A percentile compares a stretch with the other conserved stretches of the same genome.
Conservation (phyloP, 805 yeast species). For the Ogataea thermomethanolica region DNA sequence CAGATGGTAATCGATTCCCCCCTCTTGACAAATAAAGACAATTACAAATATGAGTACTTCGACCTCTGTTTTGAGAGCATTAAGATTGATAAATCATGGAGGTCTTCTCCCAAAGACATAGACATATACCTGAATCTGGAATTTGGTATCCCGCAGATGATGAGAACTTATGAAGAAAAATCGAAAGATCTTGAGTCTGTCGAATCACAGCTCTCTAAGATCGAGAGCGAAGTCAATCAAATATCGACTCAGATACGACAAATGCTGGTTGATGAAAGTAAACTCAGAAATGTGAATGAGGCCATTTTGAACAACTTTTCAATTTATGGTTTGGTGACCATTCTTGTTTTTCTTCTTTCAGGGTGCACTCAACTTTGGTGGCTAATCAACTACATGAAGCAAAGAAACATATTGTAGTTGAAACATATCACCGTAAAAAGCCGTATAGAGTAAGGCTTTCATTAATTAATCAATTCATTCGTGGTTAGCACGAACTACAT, state of each 20-base stretch:
- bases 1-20: slow-evolving; percentile 27
- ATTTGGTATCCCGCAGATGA: slow-evolving; percentile 28
- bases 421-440: too few relatives aligned
- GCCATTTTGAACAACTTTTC: slow-evolving; percentile 21
- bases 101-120: slow-evolving; percentile 13
- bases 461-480: too few relatives aligned
- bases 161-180: slow-evolving; percentile 20
- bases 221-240: slow-evolving; percentile 22
- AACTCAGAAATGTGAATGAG: slow-evolving; percentile 29
- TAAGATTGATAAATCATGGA: slow-evolving; percentile 31
- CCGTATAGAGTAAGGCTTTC: too few relatives aligned
- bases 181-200: slow-evolving; percentile 17
- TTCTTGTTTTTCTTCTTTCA: slow-evolving; percentile 15
- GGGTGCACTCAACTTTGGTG: slow-evolving; percentile 22
- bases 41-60: slow-evolving; percentile 19
- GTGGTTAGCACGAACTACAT: too few relatives aligned
- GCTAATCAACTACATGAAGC: slow-evolving; percentile 24
- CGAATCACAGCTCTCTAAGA: slow-evolving; percentile 10
- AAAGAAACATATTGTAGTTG: slow-evolving; percentile 5
- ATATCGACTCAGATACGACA: slow-evolving; percentile 15
- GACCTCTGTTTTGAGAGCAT: slow-evolving; percentile 33
- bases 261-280: slow-evolving; percentile 20
- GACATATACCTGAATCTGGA: slow-evolving; percentile 20
- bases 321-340: slow-evolving; percentile 12
- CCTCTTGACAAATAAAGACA: slow-evolving; percentile 12